These are phyloP conservation scores for Aspergillus persii DNA, from an alignment of 2,329 filamentous ascomycete genomes.

Conservation along the genomic window DNA sequence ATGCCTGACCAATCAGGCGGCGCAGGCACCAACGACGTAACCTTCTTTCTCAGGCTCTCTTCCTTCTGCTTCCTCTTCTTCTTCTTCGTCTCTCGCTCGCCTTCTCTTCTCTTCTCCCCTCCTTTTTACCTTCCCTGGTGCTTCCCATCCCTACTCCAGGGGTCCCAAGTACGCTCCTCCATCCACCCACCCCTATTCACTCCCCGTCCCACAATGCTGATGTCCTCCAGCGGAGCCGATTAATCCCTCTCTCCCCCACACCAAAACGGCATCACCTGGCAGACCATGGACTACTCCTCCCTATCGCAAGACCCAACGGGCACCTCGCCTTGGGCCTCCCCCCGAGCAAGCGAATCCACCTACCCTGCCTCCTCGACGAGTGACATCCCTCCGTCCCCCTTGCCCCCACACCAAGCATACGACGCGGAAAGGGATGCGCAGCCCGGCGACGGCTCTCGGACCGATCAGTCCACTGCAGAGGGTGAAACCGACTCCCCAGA, in stretches of 20 bases:
- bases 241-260: conserved; percentile 12
- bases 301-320: conserved; percentile 57
- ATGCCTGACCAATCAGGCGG: conserved; percentile 22
- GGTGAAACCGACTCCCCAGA: conserved; percentile 41
- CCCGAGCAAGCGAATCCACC: conserved; percentile 48
- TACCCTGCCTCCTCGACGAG: conserved; percentile 34
- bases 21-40: conserved; percentile 20
- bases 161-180: conserved; percentile 17
- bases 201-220: conserved; percentile 4
- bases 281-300: conserved; percentile 64
- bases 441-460: conserved; percentile 15
- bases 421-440: conserved; percentile 22
- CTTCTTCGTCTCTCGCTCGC: conserved; percentile 2
- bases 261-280: conserved; percentile 8
- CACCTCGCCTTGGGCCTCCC: conserved; percentile 63
- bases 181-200: not conserved
- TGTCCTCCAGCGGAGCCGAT: conserved; percentile 12
- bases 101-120: not conserved
- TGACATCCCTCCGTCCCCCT: conserved; percentile 43
- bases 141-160: conserved; percentile 4
- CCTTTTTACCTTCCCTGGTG: not conserved
- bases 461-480: conserved; percentile 15
- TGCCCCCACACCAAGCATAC: conserved; percentile 37
- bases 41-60: conserved; percentile 9
- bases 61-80: not conserved